These are phyloP conservation scores for Geotrichum citri-aurantii DNA, from an alignment of 1,139 yeast species.

Conservation along the genomic window DNA sequence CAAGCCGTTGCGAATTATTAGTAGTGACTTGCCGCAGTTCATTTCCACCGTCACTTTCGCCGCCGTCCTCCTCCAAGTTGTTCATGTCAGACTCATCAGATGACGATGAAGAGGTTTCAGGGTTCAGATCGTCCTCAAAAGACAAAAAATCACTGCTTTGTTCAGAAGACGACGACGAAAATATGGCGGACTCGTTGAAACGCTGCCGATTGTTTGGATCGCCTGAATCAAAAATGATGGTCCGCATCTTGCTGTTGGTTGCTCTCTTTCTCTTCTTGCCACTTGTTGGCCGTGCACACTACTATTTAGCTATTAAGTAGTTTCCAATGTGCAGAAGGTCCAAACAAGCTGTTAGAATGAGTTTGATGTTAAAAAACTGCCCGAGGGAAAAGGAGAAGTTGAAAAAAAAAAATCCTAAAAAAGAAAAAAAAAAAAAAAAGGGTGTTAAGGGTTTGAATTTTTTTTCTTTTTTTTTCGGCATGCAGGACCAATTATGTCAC, in stretches of 20 bases:
- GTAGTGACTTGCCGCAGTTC: not conserved
- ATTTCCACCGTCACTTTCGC: constrained; percentile 3
- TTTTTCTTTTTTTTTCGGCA: not conserved
- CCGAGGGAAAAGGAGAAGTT: not conserved
- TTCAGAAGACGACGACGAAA: constrained; percentile 10
- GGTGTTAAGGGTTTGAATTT: not conserved
- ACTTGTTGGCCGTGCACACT: not conserved
- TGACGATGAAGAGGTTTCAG: constrained; percentile 3
- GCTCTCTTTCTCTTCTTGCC: not conserved
- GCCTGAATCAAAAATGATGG: constrained; percentile 14
- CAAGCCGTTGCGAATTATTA: constrained; percentile 11
- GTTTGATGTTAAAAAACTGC: not conserved
- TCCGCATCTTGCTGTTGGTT: not conserved
- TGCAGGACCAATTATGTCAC: not conserved
- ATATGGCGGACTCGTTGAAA: constrained; percentile 4
- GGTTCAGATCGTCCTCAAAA: constrained; percentile 14
- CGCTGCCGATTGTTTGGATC: constrained; percentile 13
- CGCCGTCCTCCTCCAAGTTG: not conserved
- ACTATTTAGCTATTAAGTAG: not conserved
- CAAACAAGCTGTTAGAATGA: not conserved
- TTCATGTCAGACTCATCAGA: not conserved
- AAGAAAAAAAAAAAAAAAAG: not conserved
- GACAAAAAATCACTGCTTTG: constrained; percentile 11
- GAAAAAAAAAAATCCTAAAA: not conserved
- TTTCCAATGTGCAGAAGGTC: not conserved